These are phyloP conservation scores for Rutstroemia sp. DNA, from an alignment of 2,329 filamentous ascomycete genomes.

Conservation along the genomic window DNA sequence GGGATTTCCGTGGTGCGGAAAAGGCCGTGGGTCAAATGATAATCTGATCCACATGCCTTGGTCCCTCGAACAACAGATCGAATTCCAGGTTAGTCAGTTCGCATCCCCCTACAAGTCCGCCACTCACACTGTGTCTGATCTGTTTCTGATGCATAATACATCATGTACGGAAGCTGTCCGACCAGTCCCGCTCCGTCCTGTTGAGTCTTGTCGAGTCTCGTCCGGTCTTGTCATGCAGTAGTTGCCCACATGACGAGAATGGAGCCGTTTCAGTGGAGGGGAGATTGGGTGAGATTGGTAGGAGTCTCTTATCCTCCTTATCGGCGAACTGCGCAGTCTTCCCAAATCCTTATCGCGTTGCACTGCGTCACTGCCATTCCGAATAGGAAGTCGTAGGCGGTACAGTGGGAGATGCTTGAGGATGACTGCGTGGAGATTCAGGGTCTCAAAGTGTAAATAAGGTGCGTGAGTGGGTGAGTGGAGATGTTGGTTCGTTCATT, in stretches of 20 bases:
- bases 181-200: no score
- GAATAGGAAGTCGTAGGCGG: background rate
- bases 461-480: no score
- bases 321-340: no score
- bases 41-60: background rate
- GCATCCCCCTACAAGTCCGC: no score
- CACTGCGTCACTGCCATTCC: background rate
- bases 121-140: background rate
- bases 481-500: no score
- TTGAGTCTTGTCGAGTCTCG: no score
- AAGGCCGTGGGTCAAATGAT: conserved; percentile 3
- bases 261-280: background rate
- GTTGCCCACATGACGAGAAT: background rate
- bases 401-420: background rate
- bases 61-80: background rate
- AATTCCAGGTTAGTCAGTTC: no score
- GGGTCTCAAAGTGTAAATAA: background rate
- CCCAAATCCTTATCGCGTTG: no score
- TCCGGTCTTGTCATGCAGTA: background rate
- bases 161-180: no score
- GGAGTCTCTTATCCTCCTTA: no score
- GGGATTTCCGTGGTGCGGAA: background rate
- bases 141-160: background rate
- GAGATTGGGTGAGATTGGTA: background rate
- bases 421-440: background rate